Percentiles rank a stretch among this genome's conserved stretches.
phyloP scores from a whole-genome alignment of 1,139 yeast genomes.

The Chernovozyma aurita region DNA sequence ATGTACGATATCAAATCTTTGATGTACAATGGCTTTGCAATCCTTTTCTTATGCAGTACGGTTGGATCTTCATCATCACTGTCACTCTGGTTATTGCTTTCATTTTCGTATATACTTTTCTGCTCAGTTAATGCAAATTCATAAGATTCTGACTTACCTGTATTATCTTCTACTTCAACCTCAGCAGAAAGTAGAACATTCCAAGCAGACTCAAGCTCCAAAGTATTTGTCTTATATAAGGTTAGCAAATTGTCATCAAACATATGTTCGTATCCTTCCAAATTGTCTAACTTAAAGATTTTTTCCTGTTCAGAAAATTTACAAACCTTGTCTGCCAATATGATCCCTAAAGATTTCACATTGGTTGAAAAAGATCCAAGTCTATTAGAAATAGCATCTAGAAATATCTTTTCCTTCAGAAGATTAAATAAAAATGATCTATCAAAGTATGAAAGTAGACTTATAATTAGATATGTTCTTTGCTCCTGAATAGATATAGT shows the following conservation, averaged over 20 bases:
- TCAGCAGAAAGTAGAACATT: slow-evolving; percentile 3
- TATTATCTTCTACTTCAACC: background rate
- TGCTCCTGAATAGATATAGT: slow-evolving; percentile 31
- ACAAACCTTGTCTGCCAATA: slow-evolving; percentile 44
- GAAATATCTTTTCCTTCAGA: slow-evolving; percentile 24
- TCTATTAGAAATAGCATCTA: slow-evolving; percentile 41
- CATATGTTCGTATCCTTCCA: slow-evolving; percentile 5
- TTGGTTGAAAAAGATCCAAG: slow-evolving; percentile 39
- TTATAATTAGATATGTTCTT: slow-evolving; percentile 30
- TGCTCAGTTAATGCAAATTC: background rate
- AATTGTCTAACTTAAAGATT: slow-evolving; percentile 33
- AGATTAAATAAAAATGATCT: slow-evolving; percentile 15
- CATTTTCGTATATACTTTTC: background rate
- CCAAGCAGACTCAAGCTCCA: slow-evolving; percentile 15
- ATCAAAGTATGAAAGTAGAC: slow-evolving; percentile 20
- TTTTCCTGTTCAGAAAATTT: slow-evolving; percentile 23
- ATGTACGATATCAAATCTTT: slow-evolving; percentile 59
- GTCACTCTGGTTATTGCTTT: slow-evolving; percentile 32
- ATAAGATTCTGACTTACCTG: too few relatives aligned
- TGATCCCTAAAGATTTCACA: slow-evolving; percentile 40
- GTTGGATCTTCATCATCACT: slow-evolving; percentile 54
- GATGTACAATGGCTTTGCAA: slow-evolving; percentile 55
- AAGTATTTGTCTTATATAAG: slow-evolving; percentile 7
- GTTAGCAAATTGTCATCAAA: background rate
- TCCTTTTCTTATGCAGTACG: slow-evolving; percentile 27